A percentile compares a stretch with the other conserved stretches of the same genome.
These are phyloP conservation scores for Gardenia jasminoides DNA, from an alignment of 257 asterid genomes.

Conservation along the genomic window DNA sequence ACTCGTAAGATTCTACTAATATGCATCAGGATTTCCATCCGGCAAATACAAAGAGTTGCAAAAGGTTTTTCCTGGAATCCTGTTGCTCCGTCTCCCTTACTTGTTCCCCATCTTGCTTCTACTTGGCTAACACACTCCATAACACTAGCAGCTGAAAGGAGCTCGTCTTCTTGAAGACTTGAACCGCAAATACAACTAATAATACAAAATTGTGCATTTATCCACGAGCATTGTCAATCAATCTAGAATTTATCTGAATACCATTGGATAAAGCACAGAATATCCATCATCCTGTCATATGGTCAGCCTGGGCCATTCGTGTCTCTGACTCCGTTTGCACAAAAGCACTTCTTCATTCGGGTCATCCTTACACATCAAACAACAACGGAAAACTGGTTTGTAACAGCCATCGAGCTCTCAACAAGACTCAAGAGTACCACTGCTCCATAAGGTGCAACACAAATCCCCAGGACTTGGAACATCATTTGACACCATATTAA, in stretches of 20 bases:
- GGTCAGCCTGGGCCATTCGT: too few species aligned
- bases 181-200: neutral
- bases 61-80: neutral
- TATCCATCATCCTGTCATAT: neutral
- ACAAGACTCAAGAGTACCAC: neutral
- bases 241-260: neutral
- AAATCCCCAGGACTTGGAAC: neutral
- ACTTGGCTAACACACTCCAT: neutral
- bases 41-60: neutral
- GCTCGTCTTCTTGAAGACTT: neutral
- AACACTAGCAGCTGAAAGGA: neutral
- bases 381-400: neutral
- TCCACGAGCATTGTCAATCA: neutral
- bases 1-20: neutral
- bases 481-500: neutral
- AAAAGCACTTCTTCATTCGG: neutral
- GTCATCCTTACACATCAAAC: neutral
- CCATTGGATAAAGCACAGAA: neutral
- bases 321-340: neutral
- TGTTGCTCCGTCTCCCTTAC: neutral
- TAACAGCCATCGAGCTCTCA: neutral
- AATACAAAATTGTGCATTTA: neutral
- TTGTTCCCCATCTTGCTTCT: neutral
- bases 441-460: neutral
- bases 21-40: neutral